A percentile compares a stretch with the other conserved stretches of the same genome.
These are phyloP conservation scores for Wickerhamomyces bisporus DNA, from an alignment of 805 yeast genomes.

Conservation along the genomic window DNA sequence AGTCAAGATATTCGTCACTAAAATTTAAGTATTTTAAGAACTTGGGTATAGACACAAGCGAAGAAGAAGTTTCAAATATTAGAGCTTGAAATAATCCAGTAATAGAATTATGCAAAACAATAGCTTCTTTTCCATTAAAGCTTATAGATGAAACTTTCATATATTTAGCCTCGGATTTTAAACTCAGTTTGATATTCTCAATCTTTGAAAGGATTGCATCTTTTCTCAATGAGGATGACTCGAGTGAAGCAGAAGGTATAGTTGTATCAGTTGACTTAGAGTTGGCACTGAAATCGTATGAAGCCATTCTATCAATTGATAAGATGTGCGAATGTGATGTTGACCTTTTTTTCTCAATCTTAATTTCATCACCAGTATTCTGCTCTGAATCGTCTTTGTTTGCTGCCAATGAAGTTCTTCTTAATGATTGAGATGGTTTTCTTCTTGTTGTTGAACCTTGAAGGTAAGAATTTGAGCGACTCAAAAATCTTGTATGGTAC, in stretches of 20 bases:
- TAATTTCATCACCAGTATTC: conserved; percentile 8
- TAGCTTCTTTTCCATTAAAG: conserved; percentile 54
- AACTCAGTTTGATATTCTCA: conserved; percentile 34
- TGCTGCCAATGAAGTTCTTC: conserved; percentile 11
- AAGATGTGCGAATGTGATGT: conserved; percentile 35
- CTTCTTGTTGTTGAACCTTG: conserved; percentile 8
- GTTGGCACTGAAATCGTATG: conserved; percentile 37
- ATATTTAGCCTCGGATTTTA: conserved; percentile 25
- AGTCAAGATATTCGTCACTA: conserved; percentile 32
- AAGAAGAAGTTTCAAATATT: conserved; percentile 35
- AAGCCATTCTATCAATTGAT: conserved; percentile 41
- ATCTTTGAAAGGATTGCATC: conserved; percentile 68
- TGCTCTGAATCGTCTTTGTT: conserved; percentile 2
- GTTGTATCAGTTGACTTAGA: conserved; percentile 39
- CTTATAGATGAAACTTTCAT: conserved; percentile 35
- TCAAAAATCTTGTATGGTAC: conserved; percentile 50
- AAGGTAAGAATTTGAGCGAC: conserved; percentile 9
- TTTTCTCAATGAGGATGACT: conserved; percentile 38
- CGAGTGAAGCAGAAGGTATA: conserved; percentile 35
- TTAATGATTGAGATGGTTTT: conserved; percentile 18
- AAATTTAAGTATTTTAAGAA: conserved; percentile 29
- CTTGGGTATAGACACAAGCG: conserved; percentile 28
- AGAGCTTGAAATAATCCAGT: conserved; percentile 43
- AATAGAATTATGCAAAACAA: conserved; percentile 46
- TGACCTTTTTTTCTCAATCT: conserved; percentile 24